Evolutionary conservation across 352 stramenopile genomes (phyloP).

Genomic region (Phytopythium oedochilum): DNA sequence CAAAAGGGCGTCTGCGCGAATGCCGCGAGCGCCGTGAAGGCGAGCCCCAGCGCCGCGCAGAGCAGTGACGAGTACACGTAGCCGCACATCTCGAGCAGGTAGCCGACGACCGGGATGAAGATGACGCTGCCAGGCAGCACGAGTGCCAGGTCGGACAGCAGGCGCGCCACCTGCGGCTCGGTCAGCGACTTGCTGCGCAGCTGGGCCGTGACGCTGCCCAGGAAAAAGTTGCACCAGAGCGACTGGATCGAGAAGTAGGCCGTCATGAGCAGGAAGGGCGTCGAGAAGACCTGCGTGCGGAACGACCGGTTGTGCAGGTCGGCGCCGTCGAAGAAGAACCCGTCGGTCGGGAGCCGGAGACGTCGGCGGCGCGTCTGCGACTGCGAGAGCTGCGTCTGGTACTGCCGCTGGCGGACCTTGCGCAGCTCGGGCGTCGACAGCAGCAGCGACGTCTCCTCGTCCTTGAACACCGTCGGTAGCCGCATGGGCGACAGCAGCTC

Average conservation of each 20-base stretch:
- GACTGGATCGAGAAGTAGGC: constrained; percentile 68
- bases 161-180: constrained; percentile 24
- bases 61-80: constrained; percentile 51
- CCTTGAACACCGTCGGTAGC: constrained; percentile 50
- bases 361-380: constrained; percentile 7
- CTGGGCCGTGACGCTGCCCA: constrained; percentile 59
- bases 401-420: constrained; percentile 20
- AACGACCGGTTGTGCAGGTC: constrained; percentile 57
- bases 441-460: constrained; percentile 42
- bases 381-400: constrained; percentile 8
- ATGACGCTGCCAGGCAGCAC: constrained; percentile 65
- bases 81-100: constrained; percentile 64
- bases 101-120: constrained; percentile 70
- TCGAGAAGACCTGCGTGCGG: constrained; percentile 49
- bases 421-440: constrained; percentile 45
- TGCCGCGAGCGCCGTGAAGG: constrained; percentile 37
- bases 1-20: constrained; percentile 25
- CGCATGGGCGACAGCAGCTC: constrained; percentile 53
- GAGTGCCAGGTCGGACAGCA: constrained; percentile 52
- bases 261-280: constrained; percentile 62
- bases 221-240: constrained; percentile 86
- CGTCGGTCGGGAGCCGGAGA: constrained; percentile 17
- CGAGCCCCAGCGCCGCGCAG: constrained; percentile 34
- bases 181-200: constrained; percentile 47
- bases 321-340: constrained; percentile 30